A percentile compares a stretch with the other conserved stretches of the same genome.
phyloP scores from a whole-genome alignment of 139 green algal species.

The Penium margaritaceum region DNA sequence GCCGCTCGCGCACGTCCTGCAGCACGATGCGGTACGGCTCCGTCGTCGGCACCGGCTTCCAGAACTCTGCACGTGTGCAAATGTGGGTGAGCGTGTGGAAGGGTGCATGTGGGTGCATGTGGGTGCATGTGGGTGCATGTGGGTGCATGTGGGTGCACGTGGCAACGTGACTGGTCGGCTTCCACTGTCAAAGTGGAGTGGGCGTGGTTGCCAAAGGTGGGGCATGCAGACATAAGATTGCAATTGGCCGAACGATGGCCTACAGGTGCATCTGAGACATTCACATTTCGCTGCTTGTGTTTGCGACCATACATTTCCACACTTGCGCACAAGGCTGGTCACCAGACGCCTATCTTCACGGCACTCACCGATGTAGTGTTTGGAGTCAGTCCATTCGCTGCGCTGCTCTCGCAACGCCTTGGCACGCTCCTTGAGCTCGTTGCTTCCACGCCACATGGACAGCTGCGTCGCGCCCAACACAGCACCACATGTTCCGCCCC shows the following conservation, averaged over 20 bases:
- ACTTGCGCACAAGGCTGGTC: no score
- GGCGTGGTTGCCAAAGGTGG: background rate
- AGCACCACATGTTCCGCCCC: background rate
- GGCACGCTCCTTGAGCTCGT: slow-evolving; percentile 54
- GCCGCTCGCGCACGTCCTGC: slow-evolving; percentile 69
- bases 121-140: no score
- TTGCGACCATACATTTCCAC: background rate
- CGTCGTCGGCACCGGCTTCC: slow-evolving; percentile 40
- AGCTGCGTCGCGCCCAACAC: slow-evolving; percentile 53
- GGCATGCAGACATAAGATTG: slow-evolving; percentile 3
- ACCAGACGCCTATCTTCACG: no score
- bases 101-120: no score
- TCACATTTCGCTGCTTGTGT: background rate
- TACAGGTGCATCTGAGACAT: background rate
- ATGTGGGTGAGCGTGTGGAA: slow-evolving; percentile 44
- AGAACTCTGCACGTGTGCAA: slow-evolving; percentile 46
- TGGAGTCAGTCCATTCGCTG: background rate
- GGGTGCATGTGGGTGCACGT: no score
- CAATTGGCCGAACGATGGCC: background rate
- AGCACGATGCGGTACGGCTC: slow-evolving; percentile 83
- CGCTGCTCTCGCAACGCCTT: background rate
- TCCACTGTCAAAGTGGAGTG: background rate
- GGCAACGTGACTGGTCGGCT: no score
- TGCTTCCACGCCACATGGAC: slow-evolving; percentile 76
- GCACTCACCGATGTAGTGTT: slow-evolving; percentile 36